Evolutionary conservation across 139 green algal species (phyloP), one percentile per base, ranked within the genome.

Genomic region (Chlorella ohadii): DNA sequence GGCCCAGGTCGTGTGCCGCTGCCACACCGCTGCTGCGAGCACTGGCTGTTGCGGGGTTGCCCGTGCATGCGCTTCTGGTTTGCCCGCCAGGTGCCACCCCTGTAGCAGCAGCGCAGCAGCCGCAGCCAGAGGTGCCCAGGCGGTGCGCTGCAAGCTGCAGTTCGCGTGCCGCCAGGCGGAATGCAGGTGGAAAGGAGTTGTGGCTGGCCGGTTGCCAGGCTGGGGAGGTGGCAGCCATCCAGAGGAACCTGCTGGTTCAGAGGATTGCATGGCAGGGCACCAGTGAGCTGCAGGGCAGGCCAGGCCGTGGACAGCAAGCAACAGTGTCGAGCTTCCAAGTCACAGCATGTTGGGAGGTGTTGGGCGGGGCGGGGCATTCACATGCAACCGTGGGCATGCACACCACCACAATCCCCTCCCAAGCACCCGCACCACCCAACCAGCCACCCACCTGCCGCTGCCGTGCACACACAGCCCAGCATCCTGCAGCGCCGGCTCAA

Each of bases 371-470:
- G 64, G 6, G 2, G 64, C 28, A 38, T 1, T n/a, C n/a, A n/a
- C n/a, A n/a, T n/a, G n/a, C n/a, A n/a, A n/a, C n/a, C n/a, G n/a
- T n/a, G n/a, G n/a, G n/a, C n/a, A n/a, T n/a, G n/a, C n/a, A n/a
- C n/a, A n/a, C n/a, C n/a, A n/a, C n/a, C n/a, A n/a, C n/a, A n/a
- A n/a, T n/a, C n/a, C n/a, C n/a, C n/a, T n/a, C n/a, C n/a, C n/a
- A n/a, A n/a, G n/a, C n/a, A n/a, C n/a, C n/a, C n/a, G n/a, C n/a
- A n/a, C n/a, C n/a, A n/a, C n/a, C n/a, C 64, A 27, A 38, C 11
- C 64, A 70, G 64, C 64, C 23, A 36, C 76, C 36, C 76, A 82
- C 76, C 76, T 82, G 59, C 59, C 76, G 28, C 59, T 72, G 36
- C 57, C 59, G 11, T 17, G 19, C 9, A n/a, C 76, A 0, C 17